Conservation (phyloP, 2,329 filamentous ascomycete genomes). For the Paecilomyces fulvus region DNA sequence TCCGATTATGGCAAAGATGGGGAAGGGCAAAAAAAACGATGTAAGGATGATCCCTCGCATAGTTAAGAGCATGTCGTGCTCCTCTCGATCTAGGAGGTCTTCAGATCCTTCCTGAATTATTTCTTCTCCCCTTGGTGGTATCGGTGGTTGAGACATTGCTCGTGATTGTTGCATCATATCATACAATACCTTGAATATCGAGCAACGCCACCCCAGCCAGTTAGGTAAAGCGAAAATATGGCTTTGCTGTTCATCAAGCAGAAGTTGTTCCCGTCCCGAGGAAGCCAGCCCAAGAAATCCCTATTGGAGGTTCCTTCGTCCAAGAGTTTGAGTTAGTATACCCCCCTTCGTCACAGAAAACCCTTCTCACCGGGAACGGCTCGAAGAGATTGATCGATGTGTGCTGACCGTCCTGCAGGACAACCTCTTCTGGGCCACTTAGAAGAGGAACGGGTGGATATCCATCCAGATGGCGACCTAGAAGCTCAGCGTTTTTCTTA, state of each 20-base stretch:
- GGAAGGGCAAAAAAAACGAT: background rate
- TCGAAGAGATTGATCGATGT: constrained; percentile 3
- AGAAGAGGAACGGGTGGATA: constrained; percentile 15
- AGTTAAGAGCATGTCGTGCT: background rate
- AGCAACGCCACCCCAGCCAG: background rate
- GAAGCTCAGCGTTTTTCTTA: constrained; percentile 28
- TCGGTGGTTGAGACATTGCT: background rate
- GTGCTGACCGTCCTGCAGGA: constrained; percentile 11
- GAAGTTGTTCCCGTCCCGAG: constrained; percentile 23
- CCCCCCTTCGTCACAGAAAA: background rate
- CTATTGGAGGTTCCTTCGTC: constrained; percentile 8
- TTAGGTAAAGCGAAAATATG: constrained; percentile 16
- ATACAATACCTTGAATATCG: background rate
- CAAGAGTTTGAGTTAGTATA: constrained; percentile 7
- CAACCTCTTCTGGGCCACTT: constrained; percentile 22
- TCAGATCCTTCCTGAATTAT: background rate
- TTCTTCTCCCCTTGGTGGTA: background rate
- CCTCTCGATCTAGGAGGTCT: background rate
- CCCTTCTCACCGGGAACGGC: background rate
- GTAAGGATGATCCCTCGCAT: background rate
- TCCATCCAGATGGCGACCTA: constrained; percentile 19
- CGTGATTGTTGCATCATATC: background rate
- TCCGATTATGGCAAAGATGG: background rate
- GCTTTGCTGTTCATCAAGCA: constrained; percentile 32
- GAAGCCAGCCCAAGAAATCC: constrained; percentile 7